Base-by-base conservation (phyloP, 768 basidiomycete genomes). In the Kwoniella heveanensis region DNA sequence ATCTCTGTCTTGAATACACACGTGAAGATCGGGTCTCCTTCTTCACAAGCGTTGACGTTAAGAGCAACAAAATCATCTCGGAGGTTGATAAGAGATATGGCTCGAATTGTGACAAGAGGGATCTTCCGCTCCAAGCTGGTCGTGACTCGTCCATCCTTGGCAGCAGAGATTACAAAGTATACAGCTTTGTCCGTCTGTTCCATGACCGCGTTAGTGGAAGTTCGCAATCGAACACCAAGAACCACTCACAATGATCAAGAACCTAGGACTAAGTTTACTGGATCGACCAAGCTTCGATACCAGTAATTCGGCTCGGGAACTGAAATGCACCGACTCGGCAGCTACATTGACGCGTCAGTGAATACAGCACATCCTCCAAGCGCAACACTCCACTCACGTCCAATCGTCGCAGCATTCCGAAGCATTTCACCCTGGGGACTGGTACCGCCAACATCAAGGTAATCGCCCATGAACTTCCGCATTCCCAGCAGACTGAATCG, bases 1-100 rank as follows among this genome's bases (percentile, higher is more conserved):
- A 99, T 83, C 77, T 99, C 96, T 0, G 96, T 98, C 85, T 99
- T 99, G 86, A 98, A 94, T 67, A 87, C 84, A 70, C 90, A 93
- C 66, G 86, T 89, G 75, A 99, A 84, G 62, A 97, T 83, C 0
- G 95, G 93, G 76, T 99, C 96, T 29, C 94, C 95, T 77, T 98
- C 95, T 79, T 97, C 94, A 19, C 88, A 87, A 9, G 85, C 83
- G 59, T 84, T 86, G 49, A 86, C 85, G 73, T 94, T 94, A 74
- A 98, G 80, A 0, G 85, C 86, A 81, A 98, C 84, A 90, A 94
- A 99, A 77, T 98, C 96, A 68, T 99, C 96, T 53, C 91, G 84
- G 25, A 98, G 81, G 79, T 84, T 92, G 12, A 95, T 93, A 85
- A 97, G 84, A 0, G 86, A 86, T 55, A 99, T 86, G 61, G 85